These are phyloP conservation scores for Trypanosoma grayi DNA, from an alignment of 208 protist genomes.

Conservation along the genomic window DNA sequence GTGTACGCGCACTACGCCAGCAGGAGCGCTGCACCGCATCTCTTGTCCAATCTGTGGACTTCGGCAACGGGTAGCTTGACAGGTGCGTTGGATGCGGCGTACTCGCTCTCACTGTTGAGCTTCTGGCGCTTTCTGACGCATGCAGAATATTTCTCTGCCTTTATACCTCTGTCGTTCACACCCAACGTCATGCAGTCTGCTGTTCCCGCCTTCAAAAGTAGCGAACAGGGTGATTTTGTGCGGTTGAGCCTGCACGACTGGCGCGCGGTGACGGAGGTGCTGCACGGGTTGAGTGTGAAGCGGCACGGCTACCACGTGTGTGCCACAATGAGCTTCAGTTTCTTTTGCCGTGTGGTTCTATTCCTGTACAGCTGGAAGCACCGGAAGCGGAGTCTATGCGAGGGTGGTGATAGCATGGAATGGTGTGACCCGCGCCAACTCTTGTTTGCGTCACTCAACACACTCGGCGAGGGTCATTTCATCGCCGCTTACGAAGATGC, in stretches of 20 bases:
- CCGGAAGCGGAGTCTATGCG: background rate
- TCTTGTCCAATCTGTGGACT: background rate
- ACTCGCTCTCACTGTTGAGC: conserved; percentile 30
- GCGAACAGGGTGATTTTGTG: conserved; percentile 4
- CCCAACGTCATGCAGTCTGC: background rate
- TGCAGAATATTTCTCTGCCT: conserved; percentile 22
- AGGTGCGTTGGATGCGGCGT: background rate
- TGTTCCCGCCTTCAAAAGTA: background rate
- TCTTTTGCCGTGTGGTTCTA: conserved; percentile 60
- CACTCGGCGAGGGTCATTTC: conserved; percentile 40
- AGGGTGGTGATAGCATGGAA: background rate
- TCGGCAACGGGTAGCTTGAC: background rate
- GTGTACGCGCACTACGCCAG: conserved; percentile 26
- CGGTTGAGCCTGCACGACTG: conserved; percentile 36
- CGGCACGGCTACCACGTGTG: conserved; percentile 57
- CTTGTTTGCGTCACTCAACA: conserved; percentile 31
- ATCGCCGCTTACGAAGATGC: conserved; percentile 40
- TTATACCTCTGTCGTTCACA: background rate
- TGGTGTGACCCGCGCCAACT: conserved; percentile 4
- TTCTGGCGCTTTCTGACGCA: conserved; percentile 42
- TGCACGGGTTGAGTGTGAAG: conserved; percentile 43
- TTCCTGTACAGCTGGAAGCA: conserved; percentile 48
- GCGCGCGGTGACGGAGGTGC: conserved; percentile 40
- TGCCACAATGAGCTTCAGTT: conserved; percentile 44
- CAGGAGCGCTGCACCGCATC: background rate